These are phyloP conservation scores for Maudiozyma barnettii DNA, from an alignment of 805 yeast genomes.

Conservation along the genomic window DNA sequence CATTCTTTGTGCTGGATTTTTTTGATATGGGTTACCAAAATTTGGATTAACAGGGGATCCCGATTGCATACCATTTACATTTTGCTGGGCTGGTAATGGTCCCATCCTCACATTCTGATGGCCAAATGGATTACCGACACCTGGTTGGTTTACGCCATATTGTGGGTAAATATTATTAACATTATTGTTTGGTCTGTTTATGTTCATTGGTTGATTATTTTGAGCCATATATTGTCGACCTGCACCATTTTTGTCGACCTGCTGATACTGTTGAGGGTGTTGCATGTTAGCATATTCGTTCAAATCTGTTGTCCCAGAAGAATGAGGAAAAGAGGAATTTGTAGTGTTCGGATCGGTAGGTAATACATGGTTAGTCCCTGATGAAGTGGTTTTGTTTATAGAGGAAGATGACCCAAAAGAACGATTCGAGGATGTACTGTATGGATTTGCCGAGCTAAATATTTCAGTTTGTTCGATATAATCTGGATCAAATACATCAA, in stretches of 20 bases:
- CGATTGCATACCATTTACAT: not conserved
- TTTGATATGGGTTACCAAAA: not conserved
- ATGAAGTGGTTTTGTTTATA: not conserved
- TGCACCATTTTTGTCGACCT: not conserved
- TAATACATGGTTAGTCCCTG: not conserved
- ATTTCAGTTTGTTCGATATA: slow-evolving; percentile 24
- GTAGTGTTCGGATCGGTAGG: not conserved
- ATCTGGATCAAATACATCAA: slow-evolving; percentile 25
- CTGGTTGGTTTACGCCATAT: not conserved
- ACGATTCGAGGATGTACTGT: not conserved
- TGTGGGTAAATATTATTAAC: not conserved
- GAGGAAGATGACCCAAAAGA: not conserved
- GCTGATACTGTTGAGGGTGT: not conserved
- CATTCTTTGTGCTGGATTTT: not conserved
- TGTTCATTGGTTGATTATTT: not conserved
- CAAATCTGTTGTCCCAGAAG: not conserved
- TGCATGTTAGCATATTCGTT: not conserved
- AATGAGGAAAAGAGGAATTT: not conserved
- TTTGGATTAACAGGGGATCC: not conserved
- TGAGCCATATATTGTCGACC: not conserved
- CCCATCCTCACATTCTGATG: not conserved
- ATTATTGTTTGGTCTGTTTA: not conserved
- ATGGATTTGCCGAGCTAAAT: slow-evolving; percentile 22
- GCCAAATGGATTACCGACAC: not conserved
- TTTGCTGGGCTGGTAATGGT: not conserved